Conservation (phyloP, 306 rosid genomes). For the Ziziphus jujuba region DNA sequence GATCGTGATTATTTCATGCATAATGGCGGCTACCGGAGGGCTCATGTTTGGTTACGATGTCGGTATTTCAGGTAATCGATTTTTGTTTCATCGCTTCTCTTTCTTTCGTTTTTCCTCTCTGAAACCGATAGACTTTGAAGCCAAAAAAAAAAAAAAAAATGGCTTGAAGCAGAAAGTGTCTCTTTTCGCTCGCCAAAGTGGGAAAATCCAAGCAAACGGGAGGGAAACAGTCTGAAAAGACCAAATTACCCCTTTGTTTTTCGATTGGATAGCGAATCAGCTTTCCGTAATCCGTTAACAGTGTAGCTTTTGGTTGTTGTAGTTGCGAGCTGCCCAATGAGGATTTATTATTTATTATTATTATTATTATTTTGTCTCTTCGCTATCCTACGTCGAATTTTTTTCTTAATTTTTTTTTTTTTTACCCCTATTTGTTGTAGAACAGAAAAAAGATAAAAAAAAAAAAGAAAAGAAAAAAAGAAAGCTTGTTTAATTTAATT, state of each 20-base stretch:
- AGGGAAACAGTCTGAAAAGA: no score
- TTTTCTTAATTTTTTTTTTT: no score
- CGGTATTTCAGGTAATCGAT: conserved; percentile 71
- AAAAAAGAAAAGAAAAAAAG: no score
- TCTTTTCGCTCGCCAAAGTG: not conserved
- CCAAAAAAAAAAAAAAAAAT: not conserved
- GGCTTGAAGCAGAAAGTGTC: not conserved
- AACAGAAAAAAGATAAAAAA: no score
- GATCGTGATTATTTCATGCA: conserved; percentile 70
- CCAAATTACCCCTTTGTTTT: no score
- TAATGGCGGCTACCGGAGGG: conserved; percentile 92
- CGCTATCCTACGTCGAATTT: not conserved
- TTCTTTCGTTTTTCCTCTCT: not conserved
- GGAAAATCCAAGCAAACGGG: not conserved
- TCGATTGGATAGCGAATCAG: no score
- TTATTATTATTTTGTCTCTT: not conserved
- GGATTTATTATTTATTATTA: no score
- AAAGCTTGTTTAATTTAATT: no score
- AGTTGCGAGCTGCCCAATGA: not conserved
- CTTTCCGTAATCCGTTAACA: no score
- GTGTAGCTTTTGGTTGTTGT: not conserved
- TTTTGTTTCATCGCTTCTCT: no score
- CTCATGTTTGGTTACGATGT: conserved; percentile 89
- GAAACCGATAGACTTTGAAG: no score
- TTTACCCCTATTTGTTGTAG: no score